A percentile compares a stretch with the other conserved stretches of the same genome.
Conservation (phyloP, 257 asterid species). For the Solanum pinnatisectum region DNA sequence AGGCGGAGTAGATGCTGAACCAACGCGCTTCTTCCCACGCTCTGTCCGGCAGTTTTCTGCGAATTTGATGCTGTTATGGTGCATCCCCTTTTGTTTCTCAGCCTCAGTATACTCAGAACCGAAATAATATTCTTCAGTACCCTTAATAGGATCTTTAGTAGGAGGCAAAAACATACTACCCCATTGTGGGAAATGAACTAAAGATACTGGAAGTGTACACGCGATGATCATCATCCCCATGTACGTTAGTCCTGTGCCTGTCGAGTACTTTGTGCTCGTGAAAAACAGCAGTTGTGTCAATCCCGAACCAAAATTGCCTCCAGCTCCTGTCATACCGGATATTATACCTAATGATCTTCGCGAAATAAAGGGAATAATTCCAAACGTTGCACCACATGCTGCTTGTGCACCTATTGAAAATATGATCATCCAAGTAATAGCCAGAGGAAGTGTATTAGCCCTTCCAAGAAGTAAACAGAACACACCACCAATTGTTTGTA, state of each 20-base stretch:
- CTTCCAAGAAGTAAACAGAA: conserved; percentile 40
- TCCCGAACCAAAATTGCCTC: conserved; percentile 26
- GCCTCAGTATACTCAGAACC: conserved; percentile 5
- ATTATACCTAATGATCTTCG: conserved; percentile 17
- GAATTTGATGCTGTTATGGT: conserved; percentile 13
- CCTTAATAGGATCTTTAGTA: background rate
- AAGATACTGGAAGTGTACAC: conserved; percentile 14
- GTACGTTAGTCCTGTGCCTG: conserved; percentile 7
- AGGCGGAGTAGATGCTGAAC: conserved; percentile 18
- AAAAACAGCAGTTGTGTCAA: conserved; percentile 19
- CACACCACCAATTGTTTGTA: conserved; percentile 44
- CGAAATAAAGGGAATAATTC: conserved; percentile 23
- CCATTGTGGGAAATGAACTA: conserved; percentile 26
- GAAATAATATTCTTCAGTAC: conserved; percentile 14
- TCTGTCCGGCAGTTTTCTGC: conserved; percentile 13
- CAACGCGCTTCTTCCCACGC: conserved; percentile 6
- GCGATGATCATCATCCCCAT: conserved; percentile 22
- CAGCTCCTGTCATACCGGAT: conserved; percentile 23
- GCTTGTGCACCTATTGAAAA: conserved; percentile 41
- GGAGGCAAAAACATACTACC: conserved; percentile 21
- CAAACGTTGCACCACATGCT: conserved; percentile 19
- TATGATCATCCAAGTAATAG: conserved; percentile 36
- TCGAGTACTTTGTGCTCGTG: conserved; percentile 8
- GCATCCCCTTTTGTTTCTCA: conserved; percentile 20
- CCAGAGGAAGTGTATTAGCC: conserved; percentile 27